A percentile compares a stretch with the other conserved stretches of the same genome.
Evolutionary conservation across 257 asterid genomes (phyloP).

Genomic region (Nicotiana tabacum): DNA sequence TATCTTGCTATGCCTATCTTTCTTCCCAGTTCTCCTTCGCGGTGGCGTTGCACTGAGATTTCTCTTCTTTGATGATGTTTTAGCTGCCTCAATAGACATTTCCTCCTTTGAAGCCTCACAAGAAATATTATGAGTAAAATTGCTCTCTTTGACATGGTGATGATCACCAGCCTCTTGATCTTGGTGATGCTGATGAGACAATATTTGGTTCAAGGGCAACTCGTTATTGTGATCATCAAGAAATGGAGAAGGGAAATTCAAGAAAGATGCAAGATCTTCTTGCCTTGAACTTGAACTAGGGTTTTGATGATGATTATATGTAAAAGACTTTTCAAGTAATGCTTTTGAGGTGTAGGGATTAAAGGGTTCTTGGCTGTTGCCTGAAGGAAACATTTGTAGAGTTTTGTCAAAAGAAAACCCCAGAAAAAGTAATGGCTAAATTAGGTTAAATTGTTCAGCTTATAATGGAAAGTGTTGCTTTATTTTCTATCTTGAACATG

Average conservation of each 20-base stretch:
- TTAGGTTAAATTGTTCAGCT: not conserved
- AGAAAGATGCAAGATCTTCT: constrained; percentile 22
- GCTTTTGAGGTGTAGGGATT: constrained; percentile 7
- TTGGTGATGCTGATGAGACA: constrained; percentile 24
- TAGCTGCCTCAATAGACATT: not conserved
- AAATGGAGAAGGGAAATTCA: constrained; percentile 41
- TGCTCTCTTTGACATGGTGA: not conserved
- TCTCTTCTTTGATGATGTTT: constrained; percentile 16
- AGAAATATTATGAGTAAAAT: not conserved
- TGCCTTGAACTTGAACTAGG: constrained; percentile 22
- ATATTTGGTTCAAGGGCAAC: constrained; percentile 35
- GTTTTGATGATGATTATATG: constrained; percentile 23
- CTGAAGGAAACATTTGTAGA: constrained; percentile 30
- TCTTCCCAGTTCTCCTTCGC: constrained; percentile 51
- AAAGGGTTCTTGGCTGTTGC: constrained; percentile 28
- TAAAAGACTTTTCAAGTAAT: constrained; percentile 20
- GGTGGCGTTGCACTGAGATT: constrained; percentile 28
- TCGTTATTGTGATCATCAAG: constrained; percentile 38
- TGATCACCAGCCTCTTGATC: not conserved
- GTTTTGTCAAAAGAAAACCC: not conserved
- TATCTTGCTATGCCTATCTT: constrained; percentile 74
- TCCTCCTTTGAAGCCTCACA: not conserved
- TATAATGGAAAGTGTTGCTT: not conserved
- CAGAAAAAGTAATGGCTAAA: not conserved
- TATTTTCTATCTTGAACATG: not conserved